Percentiles rank a stretch among this genome's conserved stretches.
phyloP scores from a whole-genome alignment of 768 basidiomycete species.

The Xanthoconium stramineum region DNA sequence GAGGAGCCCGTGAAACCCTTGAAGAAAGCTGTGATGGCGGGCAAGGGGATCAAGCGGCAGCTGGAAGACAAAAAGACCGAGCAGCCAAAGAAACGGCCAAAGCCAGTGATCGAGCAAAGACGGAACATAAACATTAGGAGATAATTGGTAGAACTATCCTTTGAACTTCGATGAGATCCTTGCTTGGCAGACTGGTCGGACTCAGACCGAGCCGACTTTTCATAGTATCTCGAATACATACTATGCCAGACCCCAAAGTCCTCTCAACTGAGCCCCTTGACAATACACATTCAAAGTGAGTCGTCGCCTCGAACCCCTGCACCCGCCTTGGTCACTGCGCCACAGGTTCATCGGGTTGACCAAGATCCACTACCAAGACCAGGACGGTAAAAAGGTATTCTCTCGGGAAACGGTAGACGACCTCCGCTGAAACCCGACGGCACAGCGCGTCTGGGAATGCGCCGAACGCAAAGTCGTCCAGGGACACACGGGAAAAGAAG shows the following conservation, averaged over 20 bases:
- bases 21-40: background rate
- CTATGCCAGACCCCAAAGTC: slow-evolving; percentile 47
- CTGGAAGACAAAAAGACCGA: slow-evolving; percentile 7
- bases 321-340: background rate
- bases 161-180: background rate
- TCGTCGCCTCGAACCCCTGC: background rate
- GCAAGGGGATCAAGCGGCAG: slow-evolving; percentile 9
- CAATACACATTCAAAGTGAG: slow-evolving; percentile 57
- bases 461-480: slow-evolving; percentile 85
- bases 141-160: background rate
- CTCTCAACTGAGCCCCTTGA: slow-evolving; percentile 51
- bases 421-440: background rate
- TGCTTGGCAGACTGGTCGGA: slow-evolving; percentile 6
- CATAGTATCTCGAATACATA: background rate
- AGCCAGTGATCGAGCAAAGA: background rate
- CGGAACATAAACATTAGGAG: background rate
- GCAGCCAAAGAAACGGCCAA: slow-evolving; percentile 16
- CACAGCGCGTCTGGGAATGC: slow-evolving; percentile 82
- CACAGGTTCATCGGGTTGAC: slow-evolving; percentile 82
- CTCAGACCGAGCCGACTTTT: background rate
- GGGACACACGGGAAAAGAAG: slow-evolving; percentile 69
- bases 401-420: background rate
- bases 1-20: background rate
- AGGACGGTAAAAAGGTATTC: slow-evolving; percentile 66
- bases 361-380: slow-evolving; percentile 77